phyloP scores from a whole-genome alignment of 371 early-diverging fungal genomes.

The Mortierella sp. region DNA sequence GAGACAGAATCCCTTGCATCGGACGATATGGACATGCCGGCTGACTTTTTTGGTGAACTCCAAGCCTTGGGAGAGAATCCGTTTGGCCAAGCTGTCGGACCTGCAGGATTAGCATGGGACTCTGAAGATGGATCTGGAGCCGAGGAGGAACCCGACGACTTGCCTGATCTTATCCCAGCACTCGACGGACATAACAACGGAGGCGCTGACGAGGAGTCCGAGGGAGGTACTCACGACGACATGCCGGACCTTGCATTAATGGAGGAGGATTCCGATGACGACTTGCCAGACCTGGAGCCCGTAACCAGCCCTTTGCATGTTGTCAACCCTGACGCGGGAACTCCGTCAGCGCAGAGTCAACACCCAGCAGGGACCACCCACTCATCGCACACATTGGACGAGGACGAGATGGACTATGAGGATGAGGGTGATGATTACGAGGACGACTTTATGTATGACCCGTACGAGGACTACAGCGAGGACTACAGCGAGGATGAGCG shows the following conservation, averaged over 20 bases:
- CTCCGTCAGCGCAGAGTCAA: not conserved
- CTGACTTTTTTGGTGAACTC: not conserved
- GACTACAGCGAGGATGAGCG: slow-evolving; percentile 2
- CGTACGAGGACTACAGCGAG: not conserved
- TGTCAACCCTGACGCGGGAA: not conserved
- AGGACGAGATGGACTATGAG: slow-evolving; percentile 6
- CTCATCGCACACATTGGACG: not conserved
- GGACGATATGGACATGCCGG: not conserved
- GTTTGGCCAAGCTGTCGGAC: not conserved
- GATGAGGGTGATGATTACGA: not conserved
- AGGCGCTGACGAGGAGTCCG: not conserved
- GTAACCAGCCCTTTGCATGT: slow-evolving; percentile 4
- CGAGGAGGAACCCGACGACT: not conserved
- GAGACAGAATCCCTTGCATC: not conserved
- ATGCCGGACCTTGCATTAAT: not conserved
- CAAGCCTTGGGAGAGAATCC: not conserved
- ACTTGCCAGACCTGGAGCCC: not conserved
- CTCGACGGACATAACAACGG: not conserved
- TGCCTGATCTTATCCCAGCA: not conserved
- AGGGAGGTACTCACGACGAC: not conserved
- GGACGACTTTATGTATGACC: slow-evolving; percentile 2
- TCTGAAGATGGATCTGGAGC: not conserved
- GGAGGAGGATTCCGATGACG: not conserved
- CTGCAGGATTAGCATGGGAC: not conserved
- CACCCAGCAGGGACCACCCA: not conserved